Evolutionary conservation across 306 rosid genomes (phyloP), one percentile per base, ranked within the genome.

Genomic region (Carpinus fangiana): DNA sequence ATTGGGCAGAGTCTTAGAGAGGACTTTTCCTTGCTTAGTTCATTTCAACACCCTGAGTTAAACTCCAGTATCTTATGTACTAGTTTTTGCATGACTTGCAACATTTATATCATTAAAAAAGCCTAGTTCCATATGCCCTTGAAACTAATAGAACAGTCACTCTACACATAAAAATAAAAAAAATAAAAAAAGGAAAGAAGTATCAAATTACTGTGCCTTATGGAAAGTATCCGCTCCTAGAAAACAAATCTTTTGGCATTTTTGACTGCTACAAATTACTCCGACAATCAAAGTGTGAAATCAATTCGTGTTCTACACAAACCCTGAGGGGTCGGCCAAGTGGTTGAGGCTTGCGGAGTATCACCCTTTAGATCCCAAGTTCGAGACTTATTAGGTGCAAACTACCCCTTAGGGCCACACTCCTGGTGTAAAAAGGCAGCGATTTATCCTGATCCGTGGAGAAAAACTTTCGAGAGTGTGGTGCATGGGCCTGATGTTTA

Each of bases 141-240:
- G 69, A 62, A 62, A 62, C 69, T 31, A 62, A 62, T 31, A 13
- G 45, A 31, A 7, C 45, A 14, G 31, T 28, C 66, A 60, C 28
- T 60, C 38, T 62, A 62, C 28, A 7, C 43, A 2, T 11, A 2
- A 31, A n/a, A 23, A 23, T 23, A 23, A 23, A 23, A 23, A 23
- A 23, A 62, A 62, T 31, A 7, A 45, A 34, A 31, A 62, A 31
- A 12, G 69, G 31, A 62, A 31, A 13, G 3, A 13, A 62, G 10
- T 31, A 62, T 62, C 20, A 31, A 13, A 62, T 62, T 62, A 62
- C 68, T 13, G 17, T 62, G 68, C 70, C 70, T 36, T 65, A 38
- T 9, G 20, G 21, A 3, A 36, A 31, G 47, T 34, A 65, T 34
- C 70, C 10, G 26, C 36, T 65, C 70, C 71, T 66, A 43, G 2